Percentiles rank a stretch among this genome's conserved stretches.
Conservation (phyloP, 2,329 filamentous ascomycete species). For the Ophiostoma himal-ulmi region DNA sequence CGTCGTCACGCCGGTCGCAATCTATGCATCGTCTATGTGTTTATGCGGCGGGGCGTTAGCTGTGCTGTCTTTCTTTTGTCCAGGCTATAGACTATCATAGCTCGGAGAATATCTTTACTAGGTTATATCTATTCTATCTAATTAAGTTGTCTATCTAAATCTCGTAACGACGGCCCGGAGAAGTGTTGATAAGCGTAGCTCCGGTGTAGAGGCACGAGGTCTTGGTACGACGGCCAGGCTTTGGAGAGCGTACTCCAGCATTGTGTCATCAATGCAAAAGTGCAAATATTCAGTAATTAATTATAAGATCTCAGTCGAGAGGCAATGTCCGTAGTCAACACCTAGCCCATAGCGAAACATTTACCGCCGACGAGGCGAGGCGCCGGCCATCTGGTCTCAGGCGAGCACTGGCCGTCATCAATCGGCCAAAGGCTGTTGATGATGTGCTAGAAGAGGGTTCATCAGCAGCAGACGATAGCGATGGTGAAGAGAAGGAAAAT, state of each 20-base stretch:
- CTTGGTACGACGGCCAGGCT: no score
- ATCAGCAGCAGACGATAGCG: neutral
- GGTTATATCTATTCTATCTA: no score
- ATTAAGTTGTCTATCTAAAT: neutral
- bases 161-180: neutral
- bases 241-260: no score
- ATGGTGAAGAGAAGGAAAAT: neutral
- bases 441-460: neutral
- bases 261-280: no score
- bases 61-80: neutral
- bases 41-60: neutral
- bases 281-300: no score
- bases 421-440: neutral
- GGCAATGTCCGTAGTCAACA: no score
- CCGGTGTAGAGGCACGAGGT: neutral
- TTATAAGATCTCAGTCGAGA: no score
- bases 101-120: no score
- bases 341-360: neutral
- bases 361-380: slow-evolving; percentile 3
- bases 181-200: neutral
- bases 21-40: neutral
- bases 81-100: no score
- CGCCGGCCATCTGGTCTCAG: slow-evolving; percentile 4
- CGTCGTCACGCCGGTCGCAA: neutral
- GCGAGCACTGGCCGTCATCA: neutral